Conservation (phyloP, 306 rosid genomes). For the Trichosanthes cucumerina region DNA sequence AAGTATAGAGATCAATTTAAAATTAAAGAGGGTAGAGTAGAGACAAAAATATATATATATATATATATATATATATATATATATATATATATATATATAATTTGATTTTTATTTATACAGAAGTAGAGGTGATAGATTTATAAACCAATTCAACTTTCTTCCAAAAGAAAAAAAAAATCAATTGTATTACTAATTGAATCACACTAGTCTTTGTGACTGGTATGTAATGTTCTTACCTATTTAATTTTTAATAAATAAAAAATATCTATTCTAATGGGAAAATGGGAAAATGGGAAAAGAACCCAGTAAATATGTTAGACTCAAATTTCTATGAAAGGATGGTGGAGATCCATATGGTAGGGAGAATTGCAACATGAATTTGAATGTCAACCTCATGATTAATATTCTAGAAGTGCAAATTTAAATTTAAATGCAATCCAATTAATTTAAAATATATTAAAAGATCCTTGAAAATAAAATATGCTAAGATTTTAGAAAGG, state of each 20-base stretch:
- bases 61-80: too few relatives aligned
- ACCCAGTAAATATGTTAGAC: not conserved
- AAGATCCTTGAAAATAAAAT: not conserved
- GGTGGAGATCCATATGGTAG: not conserved
- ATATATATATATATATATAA: too few relatives aligned
- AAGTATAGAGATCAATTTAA: too few relatives aligned
- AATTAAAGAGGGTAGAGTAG: not conserved
- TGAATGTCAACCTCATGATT: not conserved
- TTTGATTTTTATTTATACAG: too few relatives aligned
- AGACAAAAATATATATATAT: too few relatives aligned
- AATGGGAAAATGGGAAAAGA: not conserved
- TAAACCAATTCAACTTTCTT: too few relatives aligned
- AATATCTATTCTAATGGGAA: not conserved
- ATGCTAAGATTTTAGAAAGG: not conserved
- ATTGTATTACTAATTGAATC: too few relatives aligned
- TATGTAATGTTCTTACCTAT: too few relatives aligned
- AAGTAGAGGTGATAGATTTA: too few relatives aligned
- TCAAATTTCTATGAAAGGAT: not conserved
- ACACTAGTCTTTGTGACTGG: too few relatives aligned
- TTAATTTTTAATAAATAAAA: too few relatives aligned
- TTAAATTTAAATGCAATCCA: not conserved
- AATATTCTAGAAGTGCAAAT: not conserved
- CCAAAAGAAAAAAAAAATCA: too few relatives aligned
- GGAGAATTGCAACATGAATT: not conserved
- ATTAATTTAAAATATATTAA: not conserved